A percentile compares a stretch with the other conserved stretches of the same genome.
Conservation (phyloP, 83 land plant species). For the Picea abies region DNA sequence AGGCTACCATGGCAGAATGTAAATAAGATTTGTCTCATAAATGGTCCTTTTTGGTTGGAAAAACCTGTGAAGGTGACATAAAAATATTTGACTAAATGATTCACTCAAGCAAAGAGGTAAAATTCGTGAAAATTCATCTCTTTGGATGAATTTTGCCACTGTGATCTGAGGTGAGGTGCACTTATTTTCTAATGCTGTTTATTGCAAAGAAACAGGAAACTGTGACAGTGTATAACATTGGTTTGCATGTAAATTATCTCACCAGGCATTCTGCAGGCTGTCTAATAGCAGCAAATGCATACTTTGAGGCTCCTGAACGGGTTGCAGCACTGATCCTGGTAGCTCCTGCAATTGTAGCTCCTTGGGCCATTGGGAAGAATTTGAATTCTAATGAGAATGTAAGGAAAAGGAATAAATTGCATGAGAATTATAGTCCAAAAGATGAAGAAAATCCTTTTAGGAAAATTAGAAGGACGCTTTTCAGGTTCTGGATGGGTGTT, state of each 20-base stretch:
- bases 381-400: conserved; percentile 14
- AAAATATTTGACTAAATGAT: background rate
- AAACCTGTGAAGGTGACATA: too few species aligned
- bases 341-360: conserved; percentile 90
- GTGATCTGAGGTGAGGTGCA: background rate
- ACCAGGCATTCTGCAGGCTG: conserved; percentile 97
- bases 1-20: background rate
- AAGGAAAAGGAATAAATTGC: conserved; percentile 18
- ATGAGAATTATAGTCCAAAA: conserved; percentile 8
- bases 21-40: background rate
- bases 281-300: conserved; percentile 78
- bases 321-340: conserved; percentile 90
- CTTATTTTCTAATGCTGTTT: background rate
- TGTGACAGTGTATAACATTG: background rate
- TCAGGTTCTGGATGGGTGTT: conserved; percentile 22
- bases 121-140: background rate
- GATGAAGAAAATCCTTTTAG: conserved; percentile 17
- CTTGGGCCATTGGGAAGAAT: conserved; percentile 30
- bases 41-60: background rate
- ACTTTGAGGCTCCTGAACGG: conserved; percentile 90
- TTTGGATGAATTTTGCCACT: background rate
- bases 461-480: conserved; percentile 26
- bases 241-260: background rate
- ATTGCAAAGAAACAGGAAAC: conserved; percentile 3
- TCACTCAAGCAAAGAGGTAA: background rate